phyloP scores from a whole-genome alignment of 352 stramenopile species.

The Pythium scleroteichum region DNA sequence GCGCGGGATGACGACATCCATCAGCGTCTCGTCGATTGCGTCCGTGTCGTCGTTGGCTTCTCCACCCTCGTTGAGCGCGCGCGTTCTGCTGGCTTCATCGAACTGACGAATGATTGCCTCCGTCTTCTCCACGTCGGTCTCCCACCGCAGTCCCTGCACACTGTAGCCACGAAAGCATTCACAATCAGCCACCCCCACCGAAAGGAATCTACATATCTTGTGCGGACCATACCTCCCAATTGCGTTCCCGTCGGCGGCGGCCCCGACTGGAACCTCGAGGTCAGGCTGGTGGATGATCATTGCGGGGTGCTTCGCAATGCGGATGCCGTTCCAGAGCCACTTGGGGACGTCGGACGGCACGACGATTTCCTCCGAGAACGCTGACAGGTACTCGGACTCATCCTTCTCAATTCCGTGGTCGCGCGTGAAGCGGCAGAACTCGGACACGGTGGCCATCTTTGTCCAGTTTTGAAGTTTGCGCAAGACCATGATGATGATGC shows the following conservation, averaged over 20 bases:
- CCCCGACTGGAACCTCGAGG: slow-evolving; percentile 44
- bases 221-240: slow-evolving; percentile 30
- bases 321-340: slow-evolving; percentile 85
- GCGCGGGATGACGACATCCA: slow-evolving; percentile 67
- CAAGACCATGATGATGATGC: slow-evolving; percentile 87
- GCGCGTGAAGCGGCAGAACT: slow-evolving; percentile 88
- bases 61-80: slow-evolving; percentile 47
- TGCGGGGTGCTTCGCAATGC: slow-evolving; percentile 83
- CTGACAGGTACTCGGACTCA: slow-evolving; percentile 81
- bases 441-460: slow-evolving; percentile 76
- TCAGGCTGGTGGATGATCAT: slow-evolving; percentile 86
- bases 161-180: slow-evolving; percentile 12
- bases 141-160: slow-evolving; percentile 58
- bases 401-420: slow-evolving; percentile 88
- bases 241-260: slow-evolving; percentile 32
- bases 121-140: slow-evolving; percentile 80
- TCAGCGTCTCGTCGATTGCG: slow-evolving; percentile 55
- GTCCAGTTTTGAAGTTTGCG: slow-evolving; percentile 89
- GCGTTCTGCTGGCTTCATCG: slow-evolving; percentile 72
- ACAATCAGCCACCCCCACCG: not conserved
- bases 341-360: slow-evolving; percentile 69
- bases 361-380: slow-evolving; percentile 83
- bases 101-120: slow-evolving; percentile 82
- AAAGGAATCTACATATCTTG: not conserved
- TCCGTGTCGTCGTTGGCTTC: slow-evolving; percentile 62